Percentiles rank a stretch among this genome's conserved stretches.
Evolutionary conservation across 2,329 filamentous ascomycete species (phyloP).

Genomic region (Fusarium annulatum): DNA sequence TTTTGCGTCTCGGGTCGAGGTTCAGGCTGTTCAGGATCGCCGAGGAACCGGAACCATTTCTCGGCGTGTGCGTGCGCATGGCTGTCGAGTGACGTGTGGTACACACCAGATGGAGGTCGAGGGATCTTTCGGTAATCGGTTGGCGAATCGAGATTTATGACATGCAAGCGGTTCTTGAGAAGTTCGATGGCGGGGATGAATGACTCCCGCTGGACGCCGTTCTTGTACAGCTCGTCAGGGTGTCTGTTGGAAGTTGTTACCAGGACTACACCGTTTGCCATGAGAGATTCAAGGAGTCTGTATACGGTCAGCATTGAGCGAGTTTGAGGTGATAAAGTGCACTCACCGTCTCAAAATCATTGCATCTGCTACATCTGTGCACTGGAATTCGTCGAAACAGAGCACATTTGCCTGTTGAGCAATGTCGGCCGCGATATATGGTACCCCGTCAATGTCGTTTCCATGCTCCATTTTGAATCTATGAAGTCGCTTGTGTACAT

Average conservation of each 20-base stretch:
- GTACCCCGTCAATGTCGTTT: constrained; percentile 88
- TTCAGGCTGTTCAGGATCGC: constrained; percentile 79
- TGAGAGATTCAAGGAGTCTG: constrained; percentile 85
- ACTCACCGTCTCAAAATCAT: constrained; percentile 88
- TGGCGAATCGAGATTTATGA: constrained; percentile 93
- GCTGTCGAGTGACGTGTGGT: constrained; percentile 86
- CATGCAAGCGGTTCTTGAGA: constrained; percentile 82
- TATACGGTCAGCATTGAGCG: constrained; percentile 22
- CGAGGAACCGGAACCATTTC: constrained; percentile 95
- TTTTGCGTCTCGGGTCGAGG: constrained; percentile 82
- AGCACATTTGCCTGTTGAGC: constrained; percentile 85
- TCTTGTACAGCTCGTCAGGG: constrained; percentile 96
- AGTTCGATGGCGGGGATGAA: constrained; percentile 96
- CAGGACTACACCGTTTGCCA: constrained; percentile 96
- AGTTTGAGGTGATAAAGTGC: background rate
- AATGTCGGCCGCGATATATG: constrained; percentile 94
- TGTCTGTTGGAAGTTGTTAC: constrained; percentile 98
- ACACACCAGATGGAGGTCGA: constrained; percentile 90
- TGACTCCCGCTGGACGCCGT: constrained; percentile 94
- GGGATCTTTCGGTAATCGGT: constrained; percentile 99
- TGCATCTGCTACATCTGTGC: constrained; percentile 96
- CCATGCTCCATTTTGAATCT: constrained; percentile 90
- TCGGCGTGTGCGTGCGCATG: constrained; percentile 84
- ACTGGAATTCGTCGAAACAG: constrained; percentile 99
- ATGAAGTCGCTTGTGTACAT: constrained; percentile 91